Evolutionary conservation across 208 protist species (phyloP).

Genomic region (Porcisia deanei): DNA sequence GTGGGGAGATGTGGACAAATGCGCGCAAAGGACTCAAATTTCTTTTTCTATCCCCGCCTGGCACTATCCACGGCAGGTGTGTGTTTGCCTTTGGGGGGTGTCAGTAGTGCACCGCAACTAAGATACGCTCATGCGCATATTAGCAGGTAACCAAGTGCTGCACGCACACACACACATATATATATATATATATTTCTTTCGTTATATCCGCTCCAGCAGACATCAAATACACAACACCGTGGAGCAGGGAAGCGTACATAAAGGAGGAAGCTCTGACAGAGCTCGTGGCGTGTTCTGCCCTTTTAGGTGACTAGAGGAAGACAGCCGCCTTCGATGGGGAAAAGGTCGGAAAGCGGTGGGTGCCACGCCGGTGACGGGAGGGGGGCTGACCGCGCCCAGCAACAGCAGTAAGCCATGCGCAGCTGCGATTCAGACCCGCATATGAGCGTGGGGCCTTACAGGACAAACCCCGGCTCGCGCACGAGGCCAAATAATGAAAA

Average conservation of each 20-base stretch:
- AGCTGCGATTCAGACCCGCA: not conserved
- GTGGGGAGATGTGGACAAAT: not conserved
- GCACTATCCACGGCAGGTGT: not conserved
- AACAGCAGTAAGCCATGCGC: not conserved
- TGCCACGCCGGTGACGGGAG: not conserved
- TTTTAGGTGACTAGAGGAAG: not conserved
- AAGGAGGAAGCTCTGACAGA: not conserved
- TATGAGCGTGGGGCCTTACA: too few relatives aligned
- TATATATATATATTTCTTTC: too few relatives aligned
- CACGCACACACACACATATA: too few relatives aligned
- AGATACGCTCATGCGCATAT: not conserved
- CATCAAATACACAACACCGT: not conserved
- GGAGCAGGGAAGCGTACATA: not conserved
- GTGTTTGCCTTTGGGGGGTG: not conserved
- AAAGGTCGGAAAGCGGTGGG: not conserved
- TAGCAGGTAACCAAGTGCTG: not conserved
- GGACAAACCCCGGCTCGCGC: not conserved
- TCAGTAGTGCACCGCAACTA: not conserved
- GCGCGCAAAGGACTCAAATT: not conserved
- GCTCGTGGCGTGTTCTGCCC: not conserved
- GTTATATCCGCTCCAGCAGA: not conserved
- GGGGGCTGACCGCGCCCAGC: not conserved
- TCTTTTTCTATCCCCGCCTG: not conserved
- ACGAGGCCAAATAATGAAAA: not conserved
- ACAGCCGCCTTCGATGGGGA: not conserved